Conservation (phyloP, 164 flowering plant genomes). For the Aristolochia fimbriata region DNA sequence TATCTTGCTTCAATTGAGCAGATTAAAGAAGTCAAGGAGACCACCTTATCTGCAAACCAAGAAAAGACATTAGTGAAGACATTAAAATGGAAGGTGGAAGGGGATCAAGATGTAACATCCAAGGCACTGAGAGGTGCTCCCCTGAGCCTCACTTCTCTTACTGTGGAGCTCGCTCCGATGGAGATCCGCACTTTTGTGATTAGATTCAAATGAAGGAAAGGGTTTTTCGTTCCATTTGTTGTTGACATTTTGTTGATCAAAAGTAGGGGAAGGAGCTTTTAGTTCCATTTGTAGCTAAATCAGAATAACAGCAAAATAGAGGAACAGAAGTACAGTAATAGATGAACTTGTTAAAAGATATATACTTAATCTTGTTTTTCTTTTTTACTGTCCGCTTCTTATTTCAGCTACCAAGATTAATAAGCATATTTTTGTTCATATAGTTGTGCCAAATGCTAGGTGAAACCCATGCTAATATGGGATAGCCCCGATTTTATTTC, state of each 20-base stretch:
- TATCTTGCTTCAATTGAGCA: constrained; percentile 11
- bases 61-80: constrained; percentile 57
- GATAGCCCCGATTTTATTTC: no score
- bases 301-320: background rate
- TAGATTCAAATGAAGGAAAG: constrained; percentile 21
- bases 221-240: background rate
- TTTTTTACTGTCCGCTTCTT: no score
- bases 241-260: background rate
- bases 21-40: constrained; percentile 60
- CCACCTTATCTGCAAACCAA: constrained; percentile 75
- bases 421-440: no score
- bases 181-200: constrained; percentile 84
- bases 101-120: constrained; percentile 19
- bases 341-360: background rate
- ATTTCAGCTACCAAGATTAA: no score
- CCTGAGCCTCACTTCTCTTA: constrained; percentile 32
- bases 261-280: background rate
- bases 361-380: no score
- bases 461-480: no score
- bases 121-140: constrained; percentile 45
- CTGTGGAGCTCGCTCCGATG: constrained; percentile 88
- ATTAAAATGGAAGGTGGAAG: constrained; percentile 68
- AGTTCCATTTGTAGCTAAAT: background rate
- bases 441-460: no score
- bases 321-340: background rate